Percentiles rank a stretch among this genome's conserved stretches.
phyloP scores from a whole-genome alignment of 2,329 filamentous ascomycete genomes.

The Graphiopsis chlorocephala region DNA sequence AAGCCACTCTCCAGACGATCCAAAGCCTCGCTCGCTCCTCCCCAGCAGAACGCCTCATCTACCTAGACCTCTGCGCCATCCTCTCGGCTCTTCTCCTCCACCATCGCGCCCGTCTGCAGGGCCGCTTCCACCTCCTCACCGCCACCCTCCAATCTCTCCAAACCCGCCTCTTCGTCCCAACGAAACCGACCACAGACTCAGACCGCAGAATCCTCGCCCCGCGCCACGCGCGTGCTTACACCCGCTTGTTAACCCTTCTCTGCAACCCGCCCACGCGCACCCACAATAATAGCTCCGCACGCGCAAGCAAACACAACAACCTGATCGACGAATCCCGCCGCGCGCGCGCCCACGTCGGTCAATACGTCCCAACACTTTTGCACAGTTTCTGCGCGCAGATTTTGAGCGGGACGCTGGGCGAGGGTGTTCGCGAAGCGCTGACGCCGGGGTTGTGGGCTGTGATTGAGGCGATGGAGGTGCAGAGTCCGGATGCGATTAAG shows the following conservation, averaged over 20 bases:
- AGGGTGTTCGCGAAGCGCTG: conserved; percentile 53
- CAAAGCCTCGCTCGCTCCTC: conserved; percentile 33
- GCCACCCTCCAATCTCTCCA: conserved; percentile 55
- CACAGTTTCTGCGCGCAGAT: conserved; percentile 56
- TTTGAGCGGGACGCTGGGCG: conserved; percentile 48
- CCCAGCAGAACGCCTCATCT: conserved; percentile 40
- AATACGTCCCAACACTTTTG: conserved; percentile 57
- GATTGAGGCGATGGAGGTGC: conserved; percentile 49
- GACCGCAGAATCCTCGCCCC: conserved; percentile 34
- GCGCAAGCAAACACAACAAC: conserved; percentile 24
- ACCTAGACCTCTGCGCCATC: conserved; percentile 53
- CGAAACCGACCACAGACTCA: conserved; percentile 25
- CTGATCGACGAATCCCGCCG: conserved; percentile 60
- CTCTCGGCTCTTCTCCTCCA: conserved; percentile 54
- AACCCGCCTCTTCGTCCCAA: conserved; percentile 53
- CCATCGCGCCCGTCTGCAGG: conserved; percentile 57
- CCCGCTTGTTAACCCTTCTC: conserved; percentile 57
- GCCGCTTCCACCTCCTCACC: conserved; percentile 59
- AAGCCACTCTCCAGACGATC: conserved; percentile 40
- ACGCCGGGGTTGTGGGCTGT: conserved; percentile 52
- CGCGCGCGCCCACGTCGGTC: conserved; percentile 55
- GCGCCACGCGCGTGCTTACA: conserved; percentile 50
- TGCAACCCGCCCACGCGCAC: conserved; percentile 53
- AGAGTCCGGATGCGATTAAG: conserved; percentile 47
- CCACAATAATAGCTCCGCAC: conserved; percentile 44